A percentile compares a stretch with the other conserved stretches of the same genome.
phyloP scores from a whole-genome alignment of 139 green algal species.

The Auxenochlorella pyrenoidosa region DNA sequence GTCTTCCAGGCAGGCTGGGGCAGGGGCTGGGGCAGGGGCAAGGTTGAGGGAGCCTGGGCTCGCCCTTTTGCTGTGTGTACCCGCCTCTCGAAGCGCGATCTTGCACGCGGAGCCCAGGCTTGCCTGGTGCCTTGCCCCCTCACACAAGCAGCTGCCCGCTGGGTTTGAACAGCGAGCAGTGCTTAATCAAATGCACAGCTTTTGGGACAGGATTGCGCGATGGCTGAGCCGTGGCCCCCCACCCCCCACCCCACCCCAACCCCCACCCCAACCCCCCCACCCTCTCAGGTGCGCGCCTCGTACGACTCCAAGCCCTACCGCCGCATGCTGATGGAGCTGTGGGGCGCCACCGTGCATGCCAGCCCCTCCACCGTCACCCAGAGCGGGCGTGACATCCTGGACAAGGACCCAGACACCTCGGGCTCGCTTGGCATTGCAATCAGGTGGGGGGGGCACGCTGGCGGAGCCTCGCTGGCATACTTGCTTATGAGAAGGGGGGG shows the following conservation, averaged over 20 bases:
- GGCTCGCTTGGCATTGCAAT: constrained; percentile 36
- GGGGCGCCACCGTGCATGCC: constrained; percentile 40
- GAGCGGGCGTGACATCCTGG: constrained; percentile 35
- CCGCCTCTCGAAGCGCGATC: too few relatives aligned
- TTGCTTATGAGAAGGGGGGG: too few relatives aligned
- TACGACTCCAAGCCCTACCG: constrained; percentile 53
- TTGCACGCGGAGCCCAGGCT: too few relatives aligned
- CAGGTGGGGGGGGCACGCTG: neutral
- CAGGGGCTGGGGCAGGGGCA: neutral
- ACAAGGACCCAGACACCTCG: constrained; percentile 1
- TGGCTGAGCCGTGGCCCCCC: neutral
- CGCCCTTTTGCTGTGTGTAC: too few relatives aligned
- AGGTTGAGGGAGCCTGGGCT: neutral
- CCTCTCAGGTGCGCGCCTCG: constrained; percentile 14
- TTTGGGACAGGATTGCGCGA: too few relatives aligned
- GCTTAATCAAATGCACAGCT: too few relatives aligned
- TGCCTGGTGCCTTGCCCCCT: neutral
- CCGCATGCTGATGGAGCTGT: constrained; percentile 50
- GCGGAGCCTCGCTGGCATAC: too few relatives aligned
- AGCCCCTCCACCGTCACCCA: constrained; percentile 16
- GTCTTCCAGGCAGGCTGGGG: constrained; percentile 17
- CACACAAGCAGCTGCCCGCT: too few relatives aligned
- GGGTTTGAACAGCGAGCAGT: too few relatives aligned
- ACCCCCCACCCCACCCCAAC: neutral
- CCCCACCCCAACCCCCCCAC: neutral